Percentiles rank a stretch among this genome's conserved stretches.
These are phyloP conservation scores for Fusarium torreyae DNA, from an alignment of 2,329 filamentous ascomycete species.

Conservation along the genomic window DNA sequence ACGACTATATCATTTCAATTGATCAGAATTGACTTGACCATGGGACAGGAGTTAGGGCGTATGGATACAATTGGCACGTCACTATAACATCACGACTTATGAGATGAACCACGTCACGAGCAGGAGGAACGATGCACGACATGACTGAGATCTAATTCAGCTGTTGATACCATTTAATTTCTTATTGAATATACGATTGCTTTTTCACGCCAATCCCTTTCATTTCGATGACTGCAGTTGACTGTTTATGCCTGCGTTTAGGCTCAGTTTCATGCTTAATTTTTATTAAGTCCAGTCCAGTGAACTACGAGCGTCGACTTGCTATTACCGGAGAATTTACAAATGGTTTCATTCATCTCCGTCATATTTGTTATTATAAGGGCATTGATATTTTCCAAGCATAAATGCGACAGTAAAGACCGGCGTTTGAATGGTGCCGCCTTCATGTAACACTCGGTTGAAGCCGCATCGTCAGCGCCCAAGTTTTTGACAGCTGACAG, in stretches of 20 bases:
- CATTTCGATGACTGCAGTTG: too few relatives aligned
- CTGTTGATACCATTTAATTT: background rate
- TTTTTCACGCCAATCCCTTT: background rate
- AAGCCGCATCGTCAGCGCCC: background rate
- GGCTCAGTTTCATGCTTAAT: too few relatives aligned
- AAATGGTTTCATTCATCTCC: too few relatives aligned
- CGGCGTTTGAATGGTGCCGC: background rate
- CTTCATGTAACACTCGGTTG: background rate
- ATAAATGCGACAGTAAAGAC: background rate
- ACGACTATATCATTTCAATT: background rate
- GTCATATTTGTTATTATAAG: too few relatives aligned
- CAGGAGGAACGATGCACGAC: background rate
- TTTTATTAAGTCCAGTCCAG: too few relatives aligned
- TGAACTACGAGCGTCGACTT: too few relatives aligned
- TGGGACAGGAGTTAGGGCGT: background rate
- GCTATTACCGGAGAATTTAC: too few relatives aligned
- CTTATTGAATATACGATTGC: background rate
- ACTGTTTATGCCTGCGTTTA: too few relatives aligned
- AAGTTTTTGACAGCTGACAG: background rate
- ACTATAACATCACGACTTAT: slow-evolving; percentile 28
- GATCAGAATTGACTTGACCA: background rate
- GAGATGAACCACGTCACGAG: slow-evolving; percentile 18
- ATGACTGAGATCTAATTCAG: background rate
- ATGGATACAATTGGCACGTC: background rate
- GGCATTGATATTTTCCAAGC: too few relatives aligned